A percentile compares a stretch with the other conserved stretches of the same genome.
Conservation (phyloP, 2,329 filamentous ascomycete species). For the Microdochium bolleyi region DNA sequence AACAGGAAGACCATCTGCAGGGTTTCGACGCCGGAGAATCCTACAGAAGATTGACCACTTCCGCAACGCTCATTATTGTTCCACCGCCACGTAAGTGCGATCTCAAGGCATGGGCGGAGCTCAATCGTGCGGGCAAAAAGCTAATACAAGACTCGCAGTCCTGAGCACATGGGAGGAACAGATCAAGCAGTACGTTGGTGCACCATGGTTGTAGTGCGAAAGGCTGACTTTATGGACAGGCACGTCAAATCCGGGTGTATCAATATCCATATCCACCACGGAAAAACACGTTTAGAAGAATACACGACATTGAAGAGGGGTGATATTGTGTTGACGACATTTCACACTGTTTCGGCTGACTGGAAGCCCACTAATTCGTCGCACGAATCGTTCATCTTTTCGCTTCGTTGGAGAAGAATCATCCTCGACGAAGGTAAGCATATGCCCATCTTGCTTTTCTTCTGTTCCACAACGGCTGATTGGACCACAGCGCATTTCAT, state of each 20-base stretch:
- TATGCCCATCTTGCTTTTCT: not conserved
- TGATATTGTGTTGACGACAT: constrained; percentile 30
- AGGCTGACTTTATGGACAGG: not conserved
- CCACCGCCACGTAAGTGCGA: constrained; percentile 5
- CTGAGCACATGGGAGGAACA: constrained; percentile 12
- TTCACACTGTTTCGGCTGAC: constrained; percentile 28
- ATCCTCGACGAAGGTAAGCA: constrained; percentile 29
- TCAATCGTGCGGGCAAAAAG: not conserved
- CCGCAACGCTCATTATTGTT: constrained; percentile 11
- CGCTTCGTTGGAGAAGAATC: constrained; percentile 26
- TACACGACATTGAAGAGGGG: constrained; percentile 5
- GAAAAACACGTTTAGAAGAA: constrained; percentile 11
- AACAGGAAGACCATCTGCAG: not conserved
- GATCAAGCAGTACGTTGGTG: constrained; percentile 5
- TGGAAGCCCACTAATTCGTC: constrained; percentile 12
- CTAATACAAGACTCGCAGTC: constrained; percentile 1
- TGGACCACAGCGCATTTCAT: constrained; percentile 28
- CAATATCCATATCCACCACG: constrained; percentile 14
- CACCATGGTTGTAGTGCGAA: not conserved
- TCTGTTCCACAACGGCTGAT: not conserved
- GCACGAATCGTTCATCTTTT: constrained; percentile 19
- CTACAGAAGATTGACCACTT: not conserved
- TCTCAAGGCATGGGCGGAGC: not conserved
- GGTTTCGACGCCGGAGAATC: not conserved
- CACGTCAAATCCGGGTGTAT: not conserved